Conservation (phyloP, 1,284 basidiomycete genomes). For the Albatrellus sp. region DNA sequence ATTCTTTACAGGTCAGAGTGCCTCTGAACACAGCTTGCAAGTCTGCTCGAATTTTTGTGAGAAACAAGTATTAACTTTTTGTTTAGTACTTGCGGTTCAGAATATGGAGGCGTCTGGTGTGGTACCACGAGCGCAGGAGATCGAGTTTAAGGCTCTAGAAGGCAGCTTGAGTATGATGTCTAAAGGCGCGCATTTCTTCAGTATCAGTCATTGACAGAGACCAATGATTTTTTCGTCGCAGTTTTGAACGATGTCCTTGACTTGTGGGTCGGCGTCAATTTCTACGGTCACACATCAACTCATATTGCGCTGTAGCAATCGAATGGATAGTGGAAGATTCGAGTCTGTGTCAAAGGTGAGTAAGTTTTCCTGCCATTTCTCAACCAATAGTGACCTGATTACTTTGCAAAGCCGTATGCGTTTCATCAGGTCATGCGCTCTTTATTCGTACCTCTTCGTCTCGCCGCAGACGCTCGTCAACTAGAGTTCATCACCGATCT, state of each 20-base stretch:
- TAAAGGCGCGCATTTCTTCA: slow-evolving; percentile 37
- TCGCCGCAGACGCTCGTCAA: slow-evolving; percentile 63
- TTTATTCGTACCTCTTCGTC: slow-evolving; percentile 63
- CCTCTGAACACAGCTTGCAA: slow-evolving; percentile 81
- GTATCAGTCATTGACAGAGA: background rate
- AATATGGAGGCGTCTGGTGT: slow-evolving; percentile 71
- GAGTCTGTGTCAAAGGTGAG: slow-evolving; percentile 51
- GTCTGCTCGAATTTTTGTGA: slow-evolving; percentile 15
- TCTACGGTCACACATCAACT: slow-evolving; percentile 3
- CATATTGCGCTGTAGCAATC: slow-evolving; percentile 21
- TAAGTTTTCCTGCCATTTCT: background rate
- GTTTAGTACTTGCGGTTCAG: slow-evolving; percentile 70
- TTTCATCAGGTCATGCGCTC: slow-evolving; percentile 79
- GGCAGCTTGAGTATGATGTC: slow-evolving; percentile 84
- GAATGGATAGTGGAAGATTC: slow-evolving; percentile 74
- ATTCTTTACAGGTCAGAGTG: slow-evolving; percentile 71
- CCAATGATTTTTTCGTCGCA: slow-evolving; percentile 18
- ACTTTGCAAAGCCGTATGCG: slow-evolving; percentile 47
- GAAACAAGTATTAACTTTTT: background rate
- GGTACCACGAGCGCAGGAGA: slow-evolving; percentile 53
- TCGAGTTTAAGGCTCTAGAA: slow-evolving; percentile 73
- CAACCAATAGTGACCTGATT: background rate
- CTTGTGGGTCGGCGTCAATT: slow-evolving; percentile 36
- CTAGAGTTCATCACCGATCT: slow-evolving; percentile 60
- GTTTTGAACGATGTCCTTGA: slow-evolving; percentile 84